Conservation (phyloP, 352 stramenopile species). For the Plasmopara muralis region DNA sequence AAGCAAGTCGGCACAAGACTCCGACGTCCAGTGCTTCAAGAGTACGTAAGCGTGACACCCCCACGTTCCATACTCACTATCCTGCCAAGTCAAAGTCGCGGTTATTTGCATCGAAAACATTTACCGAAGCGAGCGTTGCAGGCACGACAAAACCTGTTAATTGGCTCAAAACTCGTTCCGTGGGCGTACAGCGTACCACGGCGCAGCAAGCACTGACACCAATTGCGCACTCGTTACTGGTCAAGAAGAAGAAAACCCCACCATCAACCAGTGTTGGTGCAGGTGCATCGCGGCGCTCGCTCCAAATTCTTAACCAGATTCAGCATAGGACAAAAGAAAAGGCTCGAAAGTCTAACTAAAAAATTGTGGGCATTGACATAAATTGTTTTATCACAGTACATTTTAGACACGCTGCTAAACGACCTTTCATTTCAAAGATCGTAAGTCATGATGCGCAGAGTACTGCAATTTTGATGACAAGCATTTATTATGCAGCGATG, state of each 20-base stretch:
- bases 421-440: constrained; percentile 2
- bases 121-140: constrained; percentile 22
- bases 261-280: constrained; percentile 33
- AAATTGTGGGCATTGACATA: too few species aligned
- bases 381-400: too few species aligned
- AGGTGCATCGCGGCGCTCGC: constrained; percentile 54
- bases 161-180: constrained; percentile 72
- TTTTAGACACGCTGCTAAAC: not conserved
- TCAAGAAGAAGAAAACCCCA: constrained; percentile 55
- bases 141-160: constrained; percentile 57
- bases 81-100: constrained; percentile 25
- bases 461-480: constrained; percentile 1
- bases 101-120: constrained; percentile 43
- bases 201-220: constrained; percentile 34
- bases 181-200: constrained; percentile 18
- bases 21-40: constrained; percentile 47
- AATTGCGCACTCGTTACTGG: constrained; percentile 26
- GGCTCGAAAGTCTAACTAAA: constrained; percentile 25
- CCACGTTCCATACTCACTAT: constrained; percentile 26
- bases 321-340: constrained; percentile 49
- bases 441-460: not conserved
- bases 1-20: constrained; percentile 29
- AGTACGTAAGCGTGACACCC: constrained; percentile 46
- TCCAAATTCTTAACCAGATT: constrained; percentile 83
- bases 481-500: constrained; percentile 4